Evolutionary conservation across 2,329 filamentous ascomycete species (phyloP).

Genomic region (Aureobasidium namibiae): DNA sequence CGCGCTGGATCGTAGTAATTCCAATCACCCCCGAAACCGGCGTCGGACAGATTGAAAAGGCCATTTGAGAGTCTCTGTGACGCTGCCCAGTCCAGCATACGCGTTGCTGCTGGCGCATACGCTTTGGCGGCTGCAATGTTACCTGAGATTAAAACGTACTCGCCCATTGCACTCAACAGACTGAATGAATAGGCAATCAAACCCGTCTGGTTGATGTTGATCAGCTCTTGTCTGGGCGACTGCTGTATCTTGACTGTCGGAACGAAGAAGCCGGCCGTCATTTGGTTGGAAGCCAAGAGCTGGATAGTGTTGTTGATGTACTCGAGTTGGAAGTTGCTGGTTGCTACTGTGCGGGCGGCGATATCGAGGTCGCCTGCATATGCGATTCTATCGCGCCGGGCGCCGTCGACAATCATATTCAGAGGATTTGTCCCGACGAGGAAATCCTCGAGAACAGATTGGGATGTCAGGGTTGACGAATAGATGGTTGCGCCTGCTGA

Average conservation of each 20-base stretch:
- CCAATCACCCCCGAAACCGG: background rate
- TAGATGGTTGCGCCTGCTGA: background rate
- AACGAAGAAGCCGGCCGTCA: background rate
- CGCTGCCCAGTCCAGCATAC: background rate
- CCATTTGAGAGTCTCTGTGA: background rate
- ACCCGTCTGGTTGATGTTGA: background rate
- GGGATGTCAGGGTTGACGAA: background rate
- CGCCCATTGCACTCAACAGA: background rate
- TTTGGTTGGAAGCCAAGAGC: background rate
- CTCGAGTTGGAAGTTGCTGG: background rate
- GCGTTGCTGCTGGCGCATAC: background rate
- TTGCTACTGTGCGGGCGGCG: background rate
- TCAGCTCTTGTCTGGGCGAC: background rate
- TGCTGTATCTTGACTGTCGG: background rate
- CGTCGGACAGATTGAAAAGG: background rate
- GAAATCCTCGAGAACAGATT: background rate
- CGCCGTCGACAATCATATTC: background rate
- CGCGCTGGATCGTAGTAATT: background rate
- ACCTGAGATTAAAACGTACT: background rate
- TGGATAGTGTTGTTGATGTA: background rate
- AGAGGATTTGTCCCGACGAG: background rate
- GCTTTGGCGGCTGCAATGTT: background rate
- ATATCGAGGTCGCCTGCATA: background rate
- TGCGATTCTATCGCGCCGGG: background rate
- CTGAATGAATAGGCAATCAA: background rate